phyloP scores from a whole-genome alignment of 495 filamentous ascomycete species.

The Xanthoparmelia taractica region DNA sequence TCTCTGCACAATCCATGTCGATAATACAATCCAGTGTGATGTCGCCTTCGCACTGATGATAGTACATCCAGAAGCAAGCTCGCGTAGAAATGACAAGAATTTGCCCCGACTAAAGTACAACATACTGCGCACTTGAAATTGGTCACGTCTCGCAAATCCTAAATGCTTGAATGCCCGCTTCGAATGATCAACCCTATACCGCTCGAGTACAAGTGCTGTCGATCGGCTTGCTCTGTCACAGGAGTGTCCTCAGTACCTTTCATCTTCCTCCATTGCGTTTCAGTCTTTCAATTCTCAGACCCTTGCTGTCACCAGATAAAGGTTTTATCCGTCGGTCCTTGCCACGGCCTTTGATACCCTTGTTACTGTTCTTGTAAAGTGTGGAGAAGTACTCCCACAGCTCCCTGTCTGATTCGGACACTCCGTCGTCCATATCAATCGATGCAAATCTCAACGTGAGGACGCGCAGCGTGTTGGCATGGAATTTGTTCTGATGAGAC shows the following conservation, averaged over 20 bases:
- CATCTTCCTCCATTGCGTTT: conserved; percentile 1
- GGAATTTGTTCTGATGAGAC: conserved; percentile 94
- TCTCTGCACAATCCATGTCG: too few species aligned
- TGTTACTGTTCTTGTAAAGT: conserved; percentile 90
- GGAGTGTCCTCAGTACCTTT: neutral
- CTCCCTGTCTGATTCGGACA: conserved; percentile 63
- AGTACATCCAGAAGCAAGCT: neutral
- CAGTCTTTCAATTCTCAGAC: conserved; percentile 1
- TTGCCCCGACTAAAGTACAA: neutral
- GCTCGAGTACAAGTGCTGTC: neutral
- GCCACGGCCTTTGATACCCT: conserved; percentile 88
- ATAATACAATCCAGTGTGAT: too few species aligned
- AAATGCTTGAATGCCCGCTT: neutral
- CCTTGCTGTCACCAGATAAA: neutral
- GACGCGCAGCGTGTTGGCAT: conserved; percentile 60
- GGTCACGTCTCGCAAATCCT: too few species aligned
- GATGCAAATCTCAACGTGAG: conserved; percentile 67
- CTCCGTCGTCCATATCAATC: conserved; percentile 51
- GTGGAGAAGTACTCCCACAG: conserved; percentile 80
- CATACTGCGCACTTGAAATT: too few species aligned
- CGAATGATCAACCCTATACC: neutral
- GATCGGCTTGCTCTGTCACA: neutral
- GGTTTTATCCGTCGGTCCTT: conserved; percentile 51
- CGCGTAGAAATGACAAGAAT: neutral
- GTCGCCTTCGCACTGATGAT: neutral